Base-by-base conservation (phyloP, 192 early-diverging fungal genomes). In the Gamsiella multidivaricata region DNA sequence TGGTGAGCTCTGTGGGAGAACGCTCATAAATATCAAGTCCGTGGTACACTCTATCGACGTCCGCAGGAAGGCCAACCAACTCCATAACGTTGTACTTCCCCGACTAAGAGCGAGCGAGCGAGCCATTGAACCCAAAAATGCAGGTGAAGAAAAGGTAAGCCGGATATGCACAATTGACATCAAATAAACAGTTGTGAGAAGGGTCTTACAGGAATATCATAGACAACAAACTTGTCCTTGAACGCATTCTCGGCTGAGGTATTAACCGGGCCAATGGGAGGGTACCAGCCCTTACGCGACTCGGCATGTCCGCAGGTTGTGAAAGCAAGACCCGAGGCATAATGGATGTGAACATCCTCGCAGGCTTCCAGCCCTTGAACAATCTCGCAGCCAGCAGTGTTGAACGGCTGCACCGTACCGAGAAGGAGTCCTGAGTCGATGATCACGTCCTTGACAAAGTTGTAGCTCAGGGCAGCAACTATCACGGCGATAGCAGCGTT, bases 321-420 rank as follows among this genome's bases (percentile, higher is more conserved):
- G 72, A 87, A 89, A 25, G 82, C 88, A 29, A 82, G 61, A 3
- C 87, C 84, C 7, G 85, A 82, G 9, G 61, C 63, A 32, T 80
- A 82, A 65, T 88, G 87, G 26, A 87, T 75, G 28, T 82, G 83
- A 28, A 89, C 81, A 49, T 86, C 87, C 70, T 89, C 88, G 31
- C 88, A 89, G n/a, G 84, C 84, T 29, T 89, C 61, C 17, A 72
- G 49, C 9, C 75, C 81, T 31, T 45, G 32, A 28, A 76, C 57
- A 18, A 50, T n/a, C 15, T 54, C 51, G 25, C 73, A 76, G 0
- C 65, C 73, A 1, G 25, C 42, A 8, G 65, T 76, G 37, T 76
- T 76, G 41, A 68, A 62, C 0, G 73, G 46, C 8, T 62, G 51
- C 23, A 76, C 39, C 15, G 29, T 15, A 0, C 64, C 64, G 11